Conservation (phyloP, 177 flowering plant species). For the Vitis hybrid region DNA sequence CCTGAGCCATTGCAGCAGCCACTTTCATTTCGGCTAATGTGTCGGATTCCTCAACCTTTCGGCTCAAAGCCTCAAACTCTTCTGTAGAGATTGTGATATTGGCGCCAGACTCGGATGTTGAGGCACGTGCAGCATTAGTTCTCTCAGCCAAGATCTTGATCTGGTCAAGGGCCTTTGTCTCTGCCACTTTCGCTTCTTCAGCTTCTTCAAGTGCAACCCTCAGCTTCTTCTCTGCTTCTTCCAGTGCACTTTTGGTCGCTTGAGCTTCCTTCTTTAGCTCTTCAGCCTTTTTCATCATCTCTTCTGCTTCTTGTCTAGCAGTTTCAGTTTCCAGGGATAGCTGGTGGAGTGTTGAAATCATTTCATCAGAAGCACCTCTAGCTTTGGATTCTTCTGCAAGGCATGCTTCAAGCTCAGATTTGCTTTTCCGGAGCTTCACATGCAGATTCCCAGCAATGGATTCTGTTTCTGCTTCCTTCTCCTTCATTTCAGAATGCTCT, state of each 20-base stretch:
- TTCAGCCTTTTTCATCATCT: constrained; percentile 60
- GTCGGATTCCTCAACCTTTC: constrained; percentile 76
- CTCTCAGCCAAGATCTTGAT: constrained; percentile 66
- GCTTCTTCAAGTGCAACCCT: constrained; percentile 66
- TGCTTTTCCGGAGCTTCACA: constrained; percentile 63
- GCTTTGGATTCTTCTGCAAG: constrained; percentile 55
- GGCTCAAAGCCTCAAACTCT: constrained; percentile 70
- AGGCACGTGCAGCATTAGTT: constrained; percentile 68
- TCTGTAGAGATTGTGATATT: constrained; percentile 72
- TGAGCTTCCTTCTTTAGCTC: constrained; percentile 66
- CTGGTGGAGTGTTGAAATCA: constrained; percentile 61
- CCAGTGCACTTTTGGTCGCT: constrained; percentile 39
- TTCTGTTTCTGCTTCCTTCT: constrained; percentile 84
- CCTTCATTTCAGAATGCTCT: constrained; percentile 70
- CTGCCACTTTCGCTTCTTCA: constrained; percentile 83
- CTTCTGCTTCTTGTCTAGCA: constrained; percentile 61
- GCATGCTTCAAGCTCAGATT: constrained; percentile 70
- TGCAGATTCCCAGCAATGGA: constrained; percentile 72
- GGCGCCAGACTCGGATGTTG: constrained; percentile 69
- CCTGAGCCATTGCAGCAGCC: constrained; percentile 88
- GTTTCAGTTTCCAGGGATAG: constrained; percentile 59
- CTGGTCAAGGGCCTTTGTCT: constrained; percentile 57
- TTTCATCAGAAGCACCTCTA: constrained; percentile 64
- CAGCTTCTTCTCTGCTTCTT: constrained; percentile 67
- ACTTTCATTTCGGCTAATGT: constrained; percentile 79